phyloP scores from a whole-genome alignment of 2,329 filamentous ascomycete species.

The Ophioceras dolichostomum region DNA sequence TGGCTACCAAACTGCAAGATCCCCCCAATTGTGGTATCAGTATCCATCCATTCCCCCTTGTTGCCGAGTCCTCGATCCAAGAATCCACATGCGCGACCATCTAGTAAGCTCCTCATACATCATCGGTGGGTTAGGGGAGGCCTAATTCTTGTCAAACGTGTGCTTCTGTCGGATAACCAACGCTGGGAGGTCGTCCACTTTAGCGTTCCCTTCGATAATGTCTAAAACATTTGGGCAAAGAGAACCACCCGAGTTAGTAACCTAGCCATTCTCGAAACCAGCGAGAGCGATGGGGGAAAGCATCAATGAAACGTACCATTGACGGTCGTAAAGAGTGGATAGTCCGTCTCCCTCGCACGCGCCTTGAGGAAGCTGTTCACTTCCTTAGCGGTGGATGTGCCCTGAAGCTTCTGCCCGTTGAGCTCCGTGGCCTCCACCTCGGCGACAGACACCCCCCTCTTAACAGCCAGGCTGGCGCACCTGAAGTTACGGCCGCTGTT shows the following conservation, averaged over 20 bases:
- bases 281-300: background rate
- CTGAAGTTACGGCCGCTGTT: slow-evolving; percentile 87
- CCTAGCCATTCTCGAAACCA: background rate
- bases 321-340: slow-evolving; percentile 87
- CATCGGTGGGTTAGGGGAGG: no score
- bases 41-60: no score
- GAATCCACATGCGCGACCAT: no score
- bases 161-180: slow-evolving; percentile 32
- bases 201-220: slow-evolving; percentile 64
- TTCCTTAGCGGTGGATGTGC: slow-evolving; percentile 82
- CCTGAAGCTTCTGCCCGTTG: slow-evolving; percentile 95
- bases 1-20: no score
- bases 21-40: no score
- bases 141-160: slow-evolving; percentile 7
- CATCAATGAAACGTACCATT: slow-evolving; percentile 27
- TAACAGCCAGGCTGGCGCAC: slow-evolving; percentile 78
- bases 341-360: slow-evolving; percentile 66
- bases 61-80: no score
- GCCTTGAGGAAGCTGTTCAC: slow-evolving; percentile 81
- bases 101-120: no score
- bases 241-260: background rate
- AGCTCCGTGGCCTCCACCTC: slow-evolving; percentile 84
- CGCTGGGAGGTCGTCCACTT: slow-evolving; percentile 68
- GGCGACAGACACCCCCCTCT: slow-evolving; percentile 66
- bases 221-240: no score